phyloP scores from a whole-genome alignment of 176 grass and related monocot genomes.

The Hyparrhenia diplandra region DNA sequence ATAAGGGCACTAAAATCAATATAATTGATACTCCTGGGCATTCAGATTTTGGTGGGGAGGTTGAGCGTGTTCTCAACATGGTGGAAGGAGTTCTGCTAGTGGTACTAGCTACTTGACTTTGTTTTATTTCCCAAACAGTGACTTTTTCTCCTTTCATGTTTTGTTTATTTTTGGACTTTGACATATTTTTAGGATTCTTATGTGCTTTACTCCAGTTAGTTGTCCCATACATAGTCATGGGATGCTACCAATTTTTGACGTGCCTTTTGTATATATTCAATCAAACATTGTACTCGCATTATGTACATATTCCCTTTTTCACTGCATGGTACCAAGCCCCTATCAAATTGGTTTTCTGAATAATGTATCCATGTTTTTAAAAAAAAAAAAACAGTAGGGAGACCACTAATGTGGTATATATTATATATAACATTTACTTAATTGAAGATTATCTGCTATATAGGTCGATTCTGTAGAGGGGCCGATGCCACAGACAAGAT shows the following conservation, averaged over 20 bases:
- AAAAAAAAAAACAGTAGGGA: not conserved
- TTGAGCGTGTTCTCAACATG: conserved; percentile 97
- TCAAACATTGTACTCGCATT: not conserved
- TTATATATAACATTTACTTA: not conserved
- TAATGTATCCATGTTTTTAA: not conserved
- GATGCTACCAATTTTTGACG: not conserved
- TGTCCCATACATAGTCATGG: not conserved
- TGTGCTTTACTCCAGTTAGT: conserved; percentile 6
- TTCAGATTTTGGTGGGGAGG: conserved; percentile 97
- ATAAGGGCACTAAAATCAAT: conserved; percentile 96
- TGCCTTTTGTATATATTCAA: conserved; percentile 9
- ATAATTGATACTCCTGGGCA: conserved; percentile 98
- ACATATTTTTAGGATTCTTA: conserved; percentile 3
- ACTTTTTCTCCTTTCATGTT: conserved; percentile 2
- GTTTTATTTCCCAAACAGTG: not conserved
- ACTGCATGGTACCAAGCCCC: not conserved
- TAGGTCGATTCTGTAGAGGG: conserved; percentile 99
- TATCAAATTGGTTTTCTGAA: conserved; percentile 14
- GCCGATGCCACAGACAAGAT: conserved; percentile 99
- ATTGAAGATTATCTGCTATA: conserved; percentile 24
- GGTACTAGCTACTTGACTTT: conserved; percentile 52
- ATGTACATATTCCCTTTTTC: conserved; percentile 12
- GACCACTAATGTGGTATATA: not conserved
- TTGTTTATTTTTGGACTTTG: not conserved
- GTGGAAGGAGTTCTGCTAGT: conserved; percentile 98